Evolutionary conservation across 2,329 filamentous ascomycete species (phyloP).

Genomic region (Keithomyces neogunnii): DNA sequence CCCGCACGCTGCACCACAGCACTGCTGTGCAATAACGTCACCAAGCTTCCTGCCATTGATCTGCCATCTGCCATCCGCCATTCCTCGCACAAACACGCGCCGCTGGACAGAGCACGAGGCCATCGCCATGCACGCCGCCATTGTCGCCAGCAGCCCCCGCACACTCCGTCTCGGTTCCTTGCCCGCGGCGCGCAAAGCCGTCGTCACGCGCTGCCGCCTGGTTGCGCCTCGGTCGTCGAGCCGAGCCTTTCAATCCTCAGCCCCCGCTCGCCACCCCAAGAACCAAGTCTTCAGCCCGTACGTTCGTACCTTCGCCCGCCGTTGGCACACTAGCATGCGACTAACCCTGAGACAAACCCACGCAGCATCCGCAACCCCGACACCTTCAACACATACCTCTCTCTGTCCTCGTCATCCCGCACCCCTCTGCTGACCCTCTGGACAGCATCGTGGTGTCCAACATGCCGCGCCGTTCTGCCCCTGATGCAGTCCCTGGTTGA

Average conservation of each 20-base stretch:
- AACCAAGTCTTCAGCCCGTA: constrained; percentile 15
- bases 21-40: too few species aligned
- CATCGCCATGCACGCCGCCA: not conserved
- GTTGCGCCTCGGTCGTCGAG: not conserved
- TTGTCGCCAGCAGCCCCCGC: not conserved
- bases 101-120: too few species aligned
- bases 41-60: too few species aligned
- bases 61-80: too few species aligned
- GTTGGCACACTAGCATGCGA: not conserved
- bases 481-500: constrained; percentile 39
- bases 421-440: constrained; percentile 52
- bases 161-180: not conserved
- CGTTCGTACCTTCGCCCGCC: not conserved
- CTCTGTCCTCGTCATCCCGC: constrained; percentile 44
- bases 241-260: constrained; percentile 7
- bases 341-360: not conserved
- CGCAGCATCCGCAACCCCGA: constrained; percentile 44
- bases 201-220: not conserved
- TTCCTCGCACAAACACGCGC: too few species aligned
- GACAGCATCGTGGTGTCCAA: constrained; percentile 50
- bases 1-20: too few species aligned
- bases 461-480: constrained; percentile 42
- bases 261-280: constrained; percentile 7
- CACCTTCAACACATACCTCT: constrained; percentile 46
- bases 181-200: not conserved